phyloP scores from a whole-genome alignment of 768 basidiomycete genomes.

The Boletus barrowsii region DNA sequence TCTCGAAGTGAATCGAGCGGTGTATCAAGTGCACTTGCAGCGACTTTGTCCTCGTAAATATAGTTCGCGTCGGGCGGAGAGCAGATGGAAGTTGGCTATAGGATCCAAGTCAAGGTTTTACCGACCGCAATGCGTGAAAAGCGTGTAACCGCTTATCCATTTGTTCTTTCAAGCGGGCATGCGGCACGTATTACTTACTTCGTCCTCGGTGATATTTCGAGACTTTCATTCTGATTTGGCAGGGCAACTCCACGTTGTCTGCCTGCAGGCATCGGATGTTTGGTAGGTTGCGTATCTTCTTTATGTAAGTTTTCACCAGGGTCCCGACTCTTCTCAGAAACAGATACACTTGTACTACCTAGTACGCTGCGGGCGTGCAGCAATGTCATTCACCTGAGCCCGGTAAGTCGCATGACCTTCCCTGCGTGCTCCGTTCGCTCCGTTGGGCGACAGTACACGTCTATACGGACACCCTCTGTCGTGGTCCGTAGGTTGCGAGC shows the following conservation, averaged over 20 bases:
- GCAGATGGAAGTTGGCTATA: conserved; percentile 20
- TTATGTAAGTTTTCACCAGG: conserved; percentile 41
- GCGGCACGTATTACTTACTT: conserved; percentile 31
- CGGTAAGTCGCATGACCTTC: not conserved
- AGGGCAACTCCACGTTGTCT: conserved; percentile 61
- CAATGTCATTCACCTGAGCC: not conserved
- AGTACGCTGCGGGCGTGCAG: not conserved
- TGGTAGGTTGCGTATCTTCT: conserved; percentile 34
- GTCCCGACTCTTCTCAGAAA: conserved; percentile 9
- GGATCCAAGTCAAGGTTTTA: conserved; percentile 37
- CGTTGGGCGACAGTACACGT: not conserved
- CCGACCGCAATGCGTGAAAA: conserved; percentile 46
- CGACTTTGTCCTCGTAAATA: conserved; percentile 28
- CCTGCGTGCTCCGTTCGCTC: not conserved
- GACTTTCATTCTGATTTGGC: conserved; percentile 49
- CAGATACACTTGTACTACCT: not conserved
- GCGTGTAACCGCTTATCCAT: conserved; percentile 55
- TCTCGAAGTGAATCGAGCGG: conserved; percentile 57
- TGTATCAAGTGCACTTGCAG: conserved; percentile 23
- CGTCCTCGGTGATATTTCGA: conserved; percentile 38
- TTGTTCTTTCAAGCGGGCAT: conserved; percentile 35
- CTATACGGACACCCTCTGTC: not conserved
- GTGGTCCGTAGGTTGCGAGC: conserved; percentile 12
- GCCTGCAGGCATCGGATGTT: conserved; percentile 68
- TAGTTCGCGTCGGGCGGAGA: conserved; percentile 21